phyloP scores from a whole-genome alignment of 768 basidiomycete species.

The Naematelia aurantialba region DNA sequence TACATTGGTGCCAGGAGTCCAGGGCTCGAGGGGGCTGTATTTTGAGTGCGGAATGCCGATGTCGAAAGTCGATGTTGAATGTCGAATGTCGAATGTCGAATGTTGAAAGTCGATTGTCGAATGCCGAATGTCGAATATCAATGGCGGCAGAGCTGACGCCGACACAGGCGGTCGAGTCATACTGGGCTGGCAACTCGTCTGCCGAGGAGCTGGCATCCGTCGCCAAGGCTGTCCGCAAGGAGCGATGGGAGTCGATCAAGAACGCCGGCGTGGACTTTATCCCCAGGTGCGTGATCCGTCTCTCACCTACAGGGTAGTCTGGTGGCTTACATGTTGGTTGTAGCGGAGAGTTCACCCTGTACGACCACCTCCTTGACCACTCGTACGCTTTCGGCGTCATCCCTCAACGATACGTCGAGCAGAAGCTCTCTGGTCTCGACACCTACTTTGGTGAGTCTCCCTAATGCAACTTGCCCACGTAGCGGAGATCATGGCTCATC shows the following conservation, averaged over 20 bases:
- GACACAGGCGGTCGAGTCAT: constrained; percentile 96
- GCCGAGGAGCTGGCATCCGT: constrained; percentile 82
- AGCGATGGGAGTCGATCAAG: constrained; percentile 83
- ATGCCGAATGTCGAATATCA: no score
- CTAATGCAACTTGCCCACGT: neutral
- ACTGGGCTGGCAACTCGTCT: constrained; percentile 90
- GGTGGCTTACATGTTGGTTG: constrained; percentile 25
- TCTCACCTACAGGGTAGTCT: neutral
- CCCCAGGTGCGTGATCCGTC: constrained; percentile 65
- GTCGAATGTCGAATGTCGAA: no score
- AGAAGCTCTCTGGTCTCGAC: constrained; percentile 81
- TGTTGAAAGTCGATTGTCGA: no score
- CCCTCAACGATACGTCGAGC: constrained; percentile 85
- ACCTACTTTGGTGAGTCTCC: constrained; percentile 70
- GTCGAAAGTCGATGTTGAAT: no score
- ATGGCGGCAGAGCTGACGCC: no score
- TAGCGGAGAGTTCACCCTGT: constrained; percentile 97
- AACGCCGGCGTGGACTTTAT: constrained; percentile 79
- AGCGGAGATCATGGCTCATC: neutral
- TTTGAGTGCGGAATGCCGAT: no score
- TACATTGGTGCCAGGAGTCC: neutral
- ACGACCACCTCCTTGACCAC: constrained; percentile 98
- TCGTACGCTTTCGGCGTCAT: constrained; percentile 94
- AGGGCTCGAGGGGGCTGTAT: no score
- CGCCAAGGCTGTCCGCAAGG: constrained; percentile 80